These are phyloP conservation scores for Escovopsis sp. DNA, from an alignment of 2,329 filamentous ascomycete genomes.

Conservation along the genomic window DNA sequence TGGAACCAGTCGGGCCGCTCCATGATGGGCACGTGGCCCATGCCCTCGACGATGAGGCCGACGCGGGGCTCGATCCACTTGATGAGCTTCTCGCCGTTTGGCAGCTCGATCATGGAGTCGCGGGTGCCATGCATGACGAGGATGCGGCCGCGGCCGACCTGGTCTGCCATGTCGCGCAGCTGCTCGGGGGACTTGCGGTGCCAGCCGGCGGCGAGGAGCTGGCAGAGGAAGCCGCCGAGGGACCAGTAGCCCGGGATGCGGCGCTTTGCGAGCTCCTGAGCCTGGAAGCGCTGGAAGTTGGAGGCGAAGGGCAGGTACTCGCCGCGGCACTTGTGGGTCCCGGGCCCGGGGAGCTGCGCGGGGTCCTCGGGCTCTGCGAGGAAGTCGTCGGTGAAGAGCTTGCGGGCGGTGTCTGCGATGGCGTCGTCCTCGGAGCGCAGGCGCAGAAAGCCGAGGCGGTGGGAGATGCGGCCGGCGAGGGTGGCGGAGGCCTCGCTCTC, in stretches of 20 bases:
- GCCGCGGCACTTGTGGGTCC: conserved; percentile 25
- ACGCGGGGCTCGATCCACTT: conserved; percentile 47
- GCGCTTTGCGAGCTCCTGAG: conserved; percentile 63
- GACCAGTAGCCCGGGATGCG: conserved; percentile 45
- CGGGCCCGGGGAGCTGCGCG: conserved; percentile 30
- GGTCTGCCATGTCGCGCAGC: conserved; percentile 47
- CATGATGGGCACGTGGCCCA: conserved; percentile 61
- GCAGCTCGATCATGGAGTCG: conserved; percentile 65
- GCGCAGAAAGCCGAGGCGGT: conserved; percentile 41
- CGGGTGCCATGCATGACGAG: conserved; percentile 60
- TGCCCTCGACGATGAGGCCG: conserved; percentile 49
- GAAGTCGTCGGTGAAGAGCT: conserved; percentile 53
- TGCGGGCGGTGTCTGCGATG: conserved; percentile 47
- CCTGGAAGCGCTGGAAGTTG: conserved; percentile 72
- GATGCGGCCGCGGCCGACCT: conserved; percentile 59
- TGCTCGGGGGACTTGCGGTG: conserved; percentile 60
- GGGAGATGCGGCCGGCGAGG: no score
- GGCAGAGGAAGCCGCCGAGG: conserved; percentile 54
- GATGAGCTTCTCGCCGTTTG: conserved; percentile 55
- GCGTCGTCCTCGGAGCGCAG: conserved; percentile 57
- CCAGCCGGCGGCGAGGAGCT: conserved; percentile 65
- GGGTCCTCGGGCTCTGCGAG: conserved; percentile 43
- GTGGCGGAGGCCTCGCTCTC: conserved; percentile 45
- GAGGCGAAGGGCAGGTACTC: conserved; percentile 46
- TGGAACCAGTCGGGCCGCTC: conserved; percentile 61